Percentiles rank a stretch among this genome's conserved stretches.
These are phyloP conservation scores for Tieghemostelium lacteum DNA, from an alignment of 78 protist species.

Conservation along the genomic window DNA sequence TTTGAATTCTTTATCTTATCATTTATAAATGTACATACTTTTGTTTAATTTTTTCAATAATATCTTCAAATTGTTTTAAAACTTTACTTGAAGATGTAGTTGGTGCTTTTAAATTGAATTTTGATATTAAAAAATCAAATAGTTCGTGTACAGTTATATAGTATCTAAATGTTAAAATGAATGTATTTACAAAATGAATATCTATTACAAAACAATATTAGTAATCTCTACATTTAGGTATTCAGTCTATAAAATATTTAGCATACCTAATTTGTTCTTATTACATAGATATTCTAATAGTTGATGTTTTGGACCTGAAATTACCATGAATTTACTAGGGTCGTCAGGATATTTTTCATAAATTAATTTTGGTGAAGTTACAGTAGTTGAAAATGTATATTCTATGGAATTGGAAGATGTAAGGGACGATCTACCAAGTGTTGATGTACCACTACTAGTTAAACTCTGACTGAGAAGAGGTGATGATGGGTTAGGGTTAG, in stretches of 20 bases:
- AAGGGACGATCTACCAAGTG: background rate
- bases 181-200: conserved; percentile 39
- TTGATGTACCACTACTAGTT: too few species aligned
- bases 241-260: background rate
- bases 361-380: background rate
- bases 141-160: conserved; percentile 35
- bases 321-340: conserved; percentile 8
- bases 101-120: conserved; percentile 15
- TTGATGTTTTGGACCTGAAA: conserved; percentile 61
- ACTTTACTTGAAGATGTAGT: conserved; percentile 19
- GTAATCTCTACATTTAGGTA: background rate
- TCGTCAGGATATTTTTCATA: conserved; percentile 44
- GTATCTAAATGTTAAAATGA: conserved; percentile 25
- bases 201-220: background rate
- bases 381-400: background rate
- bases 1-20: background rate
- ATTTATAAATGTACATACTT: conserved; percentile 13
- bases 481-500: background rate
- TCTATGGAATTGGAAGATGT: background rate
- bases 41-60: conserved; percentile 41
- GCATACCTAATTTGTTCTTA: conserved; percentile 49
- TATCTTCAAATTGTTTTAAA: conserved; percentile 47
- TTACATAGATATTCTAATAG: conserved; percentile 42
- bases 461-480: background rate
- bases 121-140: conserved; percentile 24